phyloP scores from a whole-genome alignment of 2,329 filamentous ascomycete species.

The Blastomyces parvus region DNA sequence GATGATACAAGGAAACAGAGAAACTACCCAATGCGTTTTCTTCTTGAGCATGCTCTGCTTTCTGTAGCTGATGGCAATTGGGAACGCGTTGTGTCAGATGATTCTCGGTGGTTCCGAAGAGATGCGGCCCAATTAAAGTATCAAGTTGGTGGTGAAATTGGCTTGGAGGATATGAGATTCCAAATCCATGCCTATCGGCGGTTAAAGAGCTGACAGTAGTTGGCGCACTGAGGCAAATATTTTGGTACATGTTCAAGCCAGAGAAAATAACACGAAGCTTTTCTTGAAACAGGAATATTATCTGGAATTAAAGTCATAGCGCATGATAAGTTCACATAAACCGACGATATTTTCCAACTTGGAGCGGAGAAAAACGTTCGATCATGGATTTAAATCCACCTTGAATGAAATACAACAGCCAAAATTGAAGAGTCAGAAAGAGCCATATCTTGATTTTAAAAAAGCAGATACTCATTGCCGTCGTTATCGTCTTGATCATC shows the following conservation, averaged over 20 bases:
- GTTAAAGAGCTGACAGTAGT: conserved; percentile 15
- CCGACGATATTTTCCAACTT: not conserved
- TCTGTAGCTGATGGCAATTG: conserved; percentile 46
- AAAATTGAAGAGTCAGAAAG: not conserved
- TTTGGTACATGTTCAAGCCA: not conserved
- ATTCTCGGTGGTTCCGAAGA: conserved; percentile 78
- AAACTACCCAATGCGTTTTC: conserved; percentile 88
- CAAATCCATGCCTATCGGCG: conserved; percentile 73
- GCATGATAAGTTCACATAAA: not conserved
- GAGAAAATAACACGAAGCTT: not conserved
- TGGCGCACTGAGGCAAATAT: not conserved
- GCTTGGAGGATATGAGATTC: conserved; percentile 89
- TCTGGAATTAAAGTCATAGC: not conserved
- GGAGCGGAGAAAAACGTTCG: not conserved
- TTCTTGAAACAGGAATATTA: not conserved
- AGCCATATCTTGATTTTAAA: not conserved
- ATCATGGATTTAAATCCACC: not conserved
- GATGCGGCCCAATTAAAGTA: conserved; percentile 55
- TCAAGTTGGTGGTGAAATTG: conserved; percentile 77
- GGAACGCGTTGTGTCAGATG: conserved; percentile 65
- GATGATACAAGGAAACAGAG: conserved; percentile 18
- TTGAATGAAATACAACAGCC: not conserved
- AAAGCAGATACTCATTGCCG: conserved; percentile 6
- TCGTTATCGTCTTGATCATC: not conserved
- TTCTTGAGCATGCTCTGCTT: conserved; percentile 73